These are phyloP conservation scores for Clitopilus passeckerianus DNA, from an alignment of 768 basidiomycete species.

Conservation along the genomic window DNA sequence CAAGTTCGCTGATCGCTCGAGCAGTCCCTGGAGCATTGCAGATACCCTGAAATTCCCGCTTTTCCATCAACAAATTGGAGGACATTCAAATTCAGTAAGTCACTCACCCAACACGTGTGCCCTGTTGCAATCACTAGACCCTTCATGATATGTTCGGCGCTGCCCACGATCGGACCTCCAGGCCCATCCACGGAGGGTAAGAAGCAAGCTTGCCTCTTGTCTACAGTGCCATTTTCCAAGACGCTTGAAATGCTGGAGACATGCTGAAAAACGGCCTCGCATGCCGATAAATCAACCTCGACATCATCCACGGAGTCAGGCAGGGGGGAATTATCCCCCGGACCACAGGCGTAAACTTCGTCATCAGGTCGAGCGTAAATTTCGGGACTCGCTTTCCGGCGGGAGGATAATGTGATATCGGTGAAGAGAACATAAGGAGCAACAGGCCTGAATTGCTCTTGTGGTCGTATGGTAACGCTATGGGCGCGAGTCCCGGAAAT, in stretches of 20 bases:
- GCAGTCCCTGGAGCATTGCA: constrained; percentile 86
- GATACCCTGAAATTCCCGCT: constrained; percentile 47
- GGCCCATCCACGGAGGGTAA: constrained; percentile 56
- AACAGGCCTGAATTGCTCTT: constrained; percentile 33
- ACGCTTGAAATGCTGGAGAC: constrained; percentile 59
- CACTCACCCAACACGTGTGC: constrained; percentile 73
- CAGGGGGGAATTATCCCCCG: constrained; percentile 68
- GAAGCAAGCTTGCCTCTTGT: constrained; percentile 67
- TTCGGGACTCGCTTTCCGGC: constrained; percentile 38
- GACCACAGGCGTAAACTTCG: constrained; percentile 76
- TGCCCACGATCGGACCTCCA: constrained; percentile 72
- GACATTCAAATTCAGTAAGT: neutral
- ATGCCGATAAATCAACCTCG: constrained; percentile 47
- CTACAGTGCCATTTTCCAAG: constrained; percentile 48
- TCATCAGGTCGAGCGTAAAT: constrained; percentile 69
- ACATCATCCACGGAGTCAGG: constrained; percentile 75
- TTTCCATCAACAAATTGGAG: neutral
- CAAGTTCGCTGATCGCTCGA: constrained; percentile 60
- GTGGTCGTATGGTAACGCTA: constrained; percentile 60
- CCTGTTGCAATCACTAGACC: constrained; percentile 73
- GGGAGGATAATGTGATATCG: constrained; percentile 42
- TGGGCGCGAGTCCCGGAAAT: constrained; percentile 66
- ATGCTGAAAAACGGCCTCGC: constrained; percentile 48
- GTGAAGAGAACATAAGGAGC: constrained; percentile 83
- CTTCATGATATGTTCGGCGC: constrained; percentile 46